Conservation (phyloP, 345 rosid genomes). For the Erysimum cheiranthoides region DNA sequence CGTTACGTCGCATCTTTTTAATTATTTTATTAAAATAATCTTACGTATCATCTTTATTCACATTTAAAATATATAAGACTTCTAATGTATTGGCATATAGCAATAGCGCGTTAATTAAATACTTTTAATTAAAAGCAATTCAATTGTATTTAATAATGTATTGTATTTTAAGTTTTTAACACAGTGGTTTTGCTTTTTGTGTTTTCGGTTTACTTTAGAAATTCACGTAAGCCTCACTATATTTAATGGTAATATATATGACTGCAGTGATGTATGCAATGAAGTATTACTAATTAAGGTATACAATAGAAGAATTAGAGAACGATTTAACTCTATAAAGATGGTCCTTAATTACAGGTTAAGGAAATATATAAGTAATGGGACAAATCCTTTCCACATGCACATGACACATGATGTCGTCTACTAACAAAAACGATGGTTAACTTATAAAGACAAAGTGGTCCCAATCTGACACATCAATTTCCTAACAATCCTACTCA, state of each 20-base stretch:
- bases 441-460: conserved; percentile 14
- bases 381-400: background rate
- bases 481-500: conserved; percentile 28
- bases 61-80: background rate
- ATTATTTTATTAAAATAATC: background rate
- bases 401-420: conserved; percentile 18
- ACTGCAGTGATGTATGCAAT: conserved; percentile 13
- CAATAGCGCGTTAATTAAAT: background rate
- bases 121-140: background rate
- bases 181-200: background rate
- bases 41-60: background rate
- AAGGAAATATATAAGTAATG: background rate
- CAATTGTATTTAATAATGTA: too few species aligned
- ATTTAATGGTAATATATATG: background rate
- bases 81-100: background rate
- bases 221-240: conserved; percentile 1
- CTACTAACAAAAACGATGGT: background rate
- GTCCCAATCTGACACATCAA: conserved; percentile 18
- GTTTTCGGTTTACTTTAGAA: background rate
- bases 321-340: background rate
- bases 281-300: conserved; percentile 2
- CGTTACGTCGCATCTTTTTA: background rate
- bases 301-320: background rate
- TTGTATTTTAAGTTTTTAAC: too few species aligned
- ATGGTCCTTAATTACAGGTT: background rate